Conservation (phyloP, 148 eudicot species). For the Linanthus parryae region DNA sequence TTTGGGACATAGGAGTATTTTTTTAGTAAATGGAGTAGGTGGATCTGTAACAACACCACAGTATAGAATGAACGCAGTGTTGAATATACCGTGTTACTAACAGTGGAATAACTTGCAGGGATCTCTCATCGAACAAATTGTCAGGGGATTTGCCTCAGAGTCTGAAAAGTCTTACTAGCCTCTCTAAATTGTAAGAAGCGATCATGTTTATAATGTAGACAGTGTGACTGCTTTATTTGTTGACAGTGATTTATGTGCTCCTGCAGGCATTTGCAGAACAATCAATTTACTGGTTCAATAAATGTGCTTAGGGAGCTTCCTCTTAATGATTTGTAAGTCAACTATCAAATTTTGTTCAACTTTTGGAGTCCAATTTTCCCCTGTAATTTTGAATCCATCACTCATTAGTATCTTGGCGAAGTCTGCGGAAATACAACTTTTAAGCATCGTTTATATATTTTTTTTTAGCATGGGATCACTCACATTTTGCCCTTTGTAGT, state of each 20-base stretch:
- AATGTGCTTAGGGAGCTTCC: constrained; percentile 44
- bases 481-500: too few species aligned
- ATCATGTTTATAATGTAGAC: constrained; percentile 1
- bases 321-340: constrained; percentile 62
- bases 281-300: constrained; percentile 56
- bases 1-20: too few species aligned
- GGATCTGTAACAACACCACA: too few species aligned
- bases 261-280: constrained; percentile 49
- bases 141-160: constrained; percentile 50
- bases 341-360: not conserved
- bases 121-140: constrained; percentile 49
- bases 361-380: too few species aligned
- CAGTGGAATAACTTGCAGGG: constrained; percentile 38
- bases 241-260: constrained; percentile 10
- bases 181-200: constrained; percentile 37
- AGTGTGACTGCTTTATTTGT: not conserved
- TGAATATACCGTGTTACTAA: not conserved
- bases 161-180: constrained; percentile 40
- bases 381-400: too few species aligned
- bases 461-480: too few species aligned
- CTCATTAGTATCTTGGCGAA: too few species aligned
- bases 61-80: too few species aligned
- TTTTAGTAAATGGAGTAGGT: too few species aligned
- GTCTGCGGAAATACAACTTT: too few species aligned
- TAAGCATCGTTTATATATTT: too few species aligned